Base-by-base conservation (phyloP, 2,329 filamentous ascomycete genomes). In the Paraphaeosphaeria sporulosa region DNA sequence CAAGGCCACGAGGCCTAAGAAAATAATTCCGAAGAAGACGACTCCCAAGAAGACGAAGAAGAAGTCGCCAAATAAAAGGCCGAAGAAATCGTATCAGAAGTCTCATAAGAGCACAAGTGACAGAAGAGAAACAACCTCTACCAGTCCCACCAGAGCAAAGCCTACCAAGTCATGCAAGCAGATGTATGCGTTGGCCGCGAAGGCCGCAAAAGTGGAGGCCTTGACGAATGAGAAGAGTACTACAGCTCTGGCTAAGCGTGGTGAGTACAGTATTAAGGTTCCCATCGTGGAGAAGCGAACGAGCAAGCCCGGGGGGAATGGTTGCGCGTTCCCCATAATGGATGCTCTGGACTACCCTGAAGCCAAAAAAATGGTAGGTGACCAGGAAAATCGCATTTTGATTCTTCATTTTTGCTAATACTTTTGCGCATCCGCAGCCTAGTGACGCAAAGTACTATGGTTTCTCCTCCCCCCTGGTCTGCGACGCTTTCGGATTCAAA, bases 111-210 rank as follows among this genome's bases (percentile, higher is more conserved):
- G 25, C 25, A 4, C 25, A 27, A 27, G 25, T 27, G 6, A 27
- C 25, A 27, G 25, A 27, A 27, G 15, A 15, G 19, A 19, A 19
- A 42, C 17, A 17, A 8, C 38, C 7, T 19, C 38, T 19, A 42
- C 38, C 38, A 42, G 38, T 21, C 25, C 43, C 10, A 3, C 10
- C 43, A 47, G 25, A 27, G 15, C 19, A 25, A 27, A 27, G 10
- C 43, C 43, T 3, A 25, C 43, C 8, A 47, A 47, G 23, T 47
- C 43, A 25, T 47, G 43, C 21, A 47, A 47, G 48, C 48, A 51
- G 27, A 51, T 34, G 19, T 51, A 38, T 30, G 30, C 21, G 10
- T 17, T 36, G 27, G 48, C 27, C 8, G 48, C 27, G 23, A 51
- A 38, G 15, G 27, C n/a, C n/a, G 19, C n/a, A 34, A 51, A 34